A percentile compares a stretch with the other conserved stretches of the same genome.
These are phyloP conservation scores for Macroventuria anomochaeta DNA, from an alignment of 2,329 filamentous ascomycete genomes.

Conservation along the genomic window DNA sequence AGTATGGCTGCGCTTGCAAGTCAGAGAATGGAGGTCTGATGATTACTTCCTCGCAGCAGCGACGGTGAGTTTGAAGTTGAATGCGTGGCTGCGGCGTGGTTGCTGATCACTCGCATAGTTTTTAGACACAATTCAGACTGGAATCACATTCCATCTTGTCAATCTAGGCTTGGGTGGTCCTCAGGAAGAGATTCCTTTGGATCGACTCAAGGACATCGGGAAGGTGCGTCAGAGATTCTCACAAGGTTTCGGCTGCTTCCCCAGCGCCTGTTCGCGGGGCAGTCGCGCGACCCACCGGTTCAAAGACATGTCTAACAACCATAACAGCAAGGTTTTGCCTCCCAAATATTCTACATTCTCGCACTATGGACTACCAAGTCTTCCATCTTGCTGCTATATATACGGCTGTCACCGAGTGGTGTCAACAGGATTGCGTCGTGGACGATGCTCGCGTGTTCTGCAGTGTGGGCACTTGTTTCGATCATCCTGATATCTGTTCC, in stretches of 20 bases:
- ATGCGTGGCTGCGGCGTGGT: not conserved
- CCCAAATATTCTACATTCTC: constrained; percentile 40
- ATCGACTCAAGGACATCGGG: constrained; percentile 30
- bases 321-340: constrained; percentile 37
- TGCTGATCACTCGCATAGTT: constrained; percentile 29
- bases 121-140: constrained; percentile 36
- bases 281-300: constrained; percentile 10
- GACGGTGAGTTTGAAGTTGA: constrained; percentile 24
- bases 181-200: constrained; percentile 18
- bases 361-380: constrained; percentile 39
- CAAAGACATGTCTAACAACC: constrained; percentile 19
- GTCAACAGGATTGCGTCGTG: constrained; percentile 30
- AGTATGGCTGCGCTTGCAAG: constrained; percentile 36
- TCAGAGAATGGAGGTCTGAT: constrained; percentile 42
- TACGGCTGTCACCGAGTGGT: constrained; percentile 35
- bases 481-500: constrained; percentile 35
- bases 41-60: constrained; percentile 36
- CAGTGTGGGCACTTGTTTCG: constrained; percentile 32
- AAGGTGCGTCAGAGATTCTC: constrained; percentile 28
- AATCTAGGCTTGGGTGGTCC: constrained; percentile 35
- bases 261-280: constrained; percentile 4
- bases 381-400: constrained; percentile 38
- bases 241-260: constrained; percentile 21
- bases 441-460: constrained; percentile 26
- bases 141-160: constrained; percentile 34